phyloP scores from a whole-genome alignment of 1,139 yeast species.

The Pichia terricola region DNA sequence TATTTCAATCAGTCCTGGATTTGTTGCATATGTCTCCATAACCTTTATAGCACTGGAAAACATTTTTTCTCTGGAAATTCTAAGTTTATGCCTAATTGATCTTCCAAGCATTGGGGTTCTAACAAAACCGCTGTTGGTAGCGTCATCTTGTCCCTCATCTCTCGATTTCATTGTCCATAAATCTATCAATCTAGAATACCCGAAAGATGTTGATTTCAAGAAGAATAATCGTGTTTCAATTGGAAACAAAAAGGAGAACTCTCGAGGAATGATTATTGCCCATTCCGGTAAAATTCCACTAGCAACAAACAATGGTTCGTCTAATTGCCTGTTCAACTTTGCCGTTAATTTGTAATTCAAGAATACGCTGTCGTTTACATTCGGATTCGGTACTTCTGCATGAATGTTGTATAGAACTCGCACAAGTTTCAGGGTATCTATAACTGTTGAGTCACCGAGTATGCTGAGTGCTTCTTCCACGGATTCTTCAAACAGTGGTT shows the following conservation, averaged over 20 bases:
- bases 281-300: conserved; percentile 84
- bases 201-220: conserved; percentile 83
- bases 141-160: conserved; percentile 13
- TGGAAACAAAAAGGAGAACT: conserved; percentile 78
- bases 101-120: conserved; percentile 46
- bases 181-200: conserved; percentile 75
- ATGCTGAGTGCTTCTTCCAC: conserved; percentile 26
- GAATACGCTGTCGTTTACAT: conserved; percentile 40
- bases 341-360: conserved; percentile 79
- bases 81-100: conserved; percentile 69
- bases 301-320: conserved; percentile 82
- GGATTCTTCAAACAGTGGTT: conserved; percentile 23
- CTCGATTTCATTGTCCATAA: conserved; percentile 59
- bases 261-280: conserved; percentile 64
- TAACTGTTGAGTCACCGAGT: conserved; percentile 35
- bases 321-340: conserved; percentile 77
- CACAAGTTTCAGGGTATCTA: conserved; percentile 46
- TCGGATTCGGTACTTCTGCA: conserved; percentile 24
- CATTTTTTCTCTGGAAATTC: conserved; percentile 63
- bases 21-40: conserved; percentile 64
- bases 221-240: conserved; percentile 71
- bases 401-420: conserved; percentile 45
- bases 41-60: conserved; percentile 77
- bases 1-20: conserved; percentile 76
- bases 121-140: conserved; percentile 12